Evolutionary conservation across 2,329 filamentous ascomycete species (phyloP), one percentile per base, ranked within the genome.

Genomic region (Fusarium chaquense): DNA sequence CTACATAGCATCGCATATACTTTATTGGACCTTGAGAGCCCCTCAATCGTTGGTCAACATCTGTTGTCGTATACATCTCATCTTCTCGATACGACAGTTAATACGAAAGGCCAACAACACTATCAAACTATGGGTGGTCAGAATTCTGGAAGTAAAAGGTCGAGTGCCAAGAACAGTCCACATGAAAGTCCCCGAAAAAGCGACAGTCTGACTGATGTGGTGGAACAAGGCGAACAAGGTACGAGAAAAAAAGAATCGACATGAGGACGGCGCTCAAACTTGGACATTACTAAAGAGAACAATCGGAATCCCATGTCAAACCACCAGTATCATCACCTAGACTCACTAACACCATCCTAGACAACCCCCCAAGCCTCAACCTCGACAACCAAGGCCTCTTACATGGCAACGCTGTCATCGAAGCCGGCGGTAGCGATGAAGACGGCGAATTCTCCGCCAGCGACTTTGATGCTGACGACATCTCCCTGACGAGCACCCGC

Each of bases 401-500:
- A 28, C 72, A 78, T 35, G 76, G 76, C 26, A 59, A 78, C 44
- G 49, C 76, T 18, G 49, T 66, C 35, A 76, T 80, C 43, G 76
- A 78, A 44, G 71, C 76, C 2, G 76, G 76, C 47, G 76, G 76
- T 30, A 77, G 74, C 41, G 76, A 78, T 49, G 76, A 78, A 33
- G 77, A 79, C 13, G 78, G 73, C 38, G 78, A 80, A 56, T 80
- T 80, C 63, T 78, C 76, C 7, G 69, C 77, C 9, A 76, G 72
- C 35, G 75, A 77, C 12, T 76, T 78, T 35, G 79, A 80, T 41
- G 72, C 70, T 33, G 74, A 71, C 22, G 79, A 80, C 51, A 73
- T 65, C 20, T 77, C 75, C 0, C 49, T 76, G 22, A 4, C 15
- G 3, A 65, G 61, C 49, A 69, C 67, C 36, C 47, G 58, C n/a